These are phyloP conservation scores for Cyphellophora attinorum DNA, from an alignment of 2,329 filamentous ascomycete genomes.

Conservation along the genomic window DNA sequence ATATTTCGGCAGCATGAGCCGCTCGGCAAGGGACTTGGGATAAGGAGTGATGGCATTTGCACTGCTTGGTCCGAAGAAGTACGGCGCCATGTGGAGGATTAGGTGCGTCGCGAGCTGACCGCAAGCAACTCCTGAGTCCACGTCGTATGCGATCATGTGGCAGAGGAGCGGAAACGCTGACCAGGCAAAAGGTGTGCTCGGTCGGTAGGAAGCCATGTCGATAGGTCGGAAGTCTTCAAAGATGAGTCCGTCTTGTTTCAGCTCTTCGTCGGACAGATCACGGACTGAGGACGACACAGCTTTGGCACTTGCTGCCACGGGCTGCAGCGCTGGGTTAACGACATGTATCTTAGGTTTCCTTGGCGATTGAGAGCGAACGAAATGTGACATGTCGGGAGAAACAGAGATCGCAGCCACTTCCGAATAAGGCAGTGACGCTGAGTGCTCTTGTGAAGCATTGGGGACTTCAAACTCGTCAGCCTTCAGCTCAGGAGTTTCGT, in stretches of 20 bases:
- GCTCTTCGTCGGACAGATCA: conserved; percentile 7
- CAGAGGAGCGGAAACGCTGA: conserved; percentile 16
- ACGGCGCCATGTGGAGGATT: conserved; percentile 34
- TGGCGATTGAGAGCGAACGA: conserved; percentile 6
- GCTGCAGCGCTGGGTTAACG: conserved; percentile 7
- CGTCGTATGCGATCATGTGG: conserved; percentile 16
- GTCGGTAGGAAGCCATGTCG: conserved; percentile 15
- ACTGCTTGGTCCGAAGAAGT: conserved; percentile 22
- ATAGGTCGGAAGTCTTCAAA: conserved; percentile 18
- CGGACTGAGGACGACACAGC: not conserved
- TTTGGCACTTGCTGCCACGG: not conserved
- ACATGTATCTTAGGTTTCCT: conserved; percentile 13
- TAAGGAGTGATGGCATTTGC: not conserved
- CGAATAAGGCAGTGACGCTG: too few relatives aligned
- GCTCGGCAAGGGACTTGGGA: conserved; percentile 11
- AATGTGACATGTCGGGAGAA: conserved; percentile 12
- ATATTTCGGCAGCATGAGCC: conserved; percentile 30
- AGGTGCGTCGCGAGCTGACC: conserved; percentile 39
- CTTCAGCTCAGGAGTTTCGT: not conserved
- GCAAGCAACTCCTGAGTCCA: conserved; percentile 31
- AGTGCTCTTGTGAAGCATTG: too few relatives aligned
- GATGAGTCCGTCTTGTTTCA: conserved; percentile 10
- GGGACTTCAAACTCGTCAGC: too few relatives aligned
- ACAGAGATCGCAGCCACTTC: conserved; percentile 8
- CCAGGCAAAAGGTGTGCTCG: conserved; percentile 17